A percentile compares a stretch with the other conserved stretches of the same genome.
These are phyloP conservation scores for Pseudocercospora fuligena DNA, from an alignment of 2,329 filamentous ascomycete genomes.

Conservation along the genomic window DNA sequence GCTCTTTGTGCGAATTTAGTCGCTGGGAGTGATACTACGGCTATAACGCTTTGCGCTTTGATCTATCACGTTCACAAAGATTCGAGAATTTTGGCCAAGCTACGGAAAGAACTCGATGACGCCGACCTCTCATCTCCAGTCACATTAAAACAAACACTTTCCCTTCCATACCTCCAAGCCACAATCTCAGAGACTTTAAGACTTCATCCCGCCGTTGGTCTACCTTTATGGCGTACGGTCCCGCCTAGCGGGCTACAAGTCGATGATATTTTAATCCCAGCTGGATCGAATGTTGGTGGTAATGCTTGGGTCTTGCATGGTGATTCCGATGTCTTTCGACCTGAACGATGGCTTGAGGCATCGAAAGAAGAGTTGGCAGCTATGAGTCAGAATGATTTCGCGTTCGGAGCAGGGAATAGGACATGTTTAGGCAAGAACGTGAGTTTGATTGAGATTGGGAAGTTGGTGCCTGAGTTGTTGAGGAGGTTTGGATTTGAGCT, in stretches of 20 bases:
- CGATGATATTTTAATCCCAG: slow-evolving; percentile 39
- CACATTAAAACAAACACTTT: slow-evolving; percentile 36
- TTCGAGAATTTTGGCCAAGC: slow-evolving; percentile 27
- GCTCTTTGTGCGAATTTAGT: slow-evolving; percentile 31
- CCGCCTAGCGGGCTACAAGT: slow-evolving; percentile 45
- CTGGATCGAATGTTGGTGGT: slow-evolving; percentile 33
- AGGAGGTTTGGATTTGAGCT: slow-evolving; percentile 27
- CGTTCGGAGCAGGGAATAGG: slow-evolving; percentile 13
- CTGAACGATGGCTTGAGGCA: not conserved
- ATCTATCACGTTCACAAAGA: slow-evolving; percentile 40
- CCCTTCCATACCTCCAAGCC: slow-evolving; percentile 49
- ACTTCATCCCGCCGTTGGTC: slow-evolving; percentile 50
- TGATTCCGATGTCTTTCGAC: slow-evolving; percentile 14
- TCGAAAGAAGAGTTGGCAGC: not conserved
- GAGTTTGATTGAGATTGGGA: slow-evolving; percentile 17
- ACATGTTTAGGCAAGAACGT: slow-evolving; percentile 17
- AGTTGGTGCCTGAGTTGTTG: slow-evolving; percentile 14
- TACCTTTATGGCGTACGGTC: slow-evolving; percentile 44
- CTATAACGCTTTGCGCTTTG: slow-evolving; percentile 37
- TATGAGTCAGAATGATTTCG: slow-evolving; percentile 46
- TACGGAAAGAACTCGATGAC: slow-evolving; percentile 31
- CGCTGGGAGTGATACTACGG: slow-evolving; percentile 41
- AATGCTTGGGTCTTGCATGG: slow-evolving; percentile 44
- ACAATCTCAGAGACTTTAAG: slow-evolving; percentile 51
- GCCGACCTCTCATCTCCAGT: slow-evolving; percentile 26